phyloP scores from a whole-genome alignment of 495 filamentous ascomycete genomes.

The Penicillium alfredii region DNA sequence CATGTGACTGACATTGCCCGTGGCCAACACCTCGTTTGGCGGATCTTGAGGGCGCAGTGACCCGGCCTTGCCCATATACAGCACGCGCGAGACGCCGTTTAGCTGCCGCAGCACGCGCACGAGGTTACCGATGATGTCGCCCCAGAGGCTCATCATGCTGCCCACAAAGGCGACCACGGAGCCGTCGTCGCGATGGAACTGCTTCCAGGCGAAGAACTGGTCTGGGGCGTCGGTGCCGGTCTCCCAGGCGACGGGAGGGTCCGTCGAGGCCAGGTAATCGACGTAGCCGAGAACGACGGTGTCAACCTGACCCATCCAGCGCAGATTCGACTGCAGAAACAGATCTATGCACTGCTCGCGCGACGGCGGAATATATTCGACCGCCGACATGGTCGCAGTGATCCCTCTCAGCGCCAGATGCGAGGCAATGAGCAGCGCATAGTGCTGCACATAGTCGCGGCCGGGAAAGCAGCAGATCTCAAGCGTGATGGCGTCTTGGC shows the following conservation, averaged over 20 bases:
- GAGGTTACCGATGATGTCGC: neutral
- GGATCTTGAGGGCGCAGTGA: neutral
- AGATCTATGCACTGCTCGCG: neutral
- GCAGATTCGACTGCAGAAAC: neutral
- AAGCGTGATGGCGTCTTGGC: neutral
- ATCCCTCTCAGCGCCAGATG: neutral
- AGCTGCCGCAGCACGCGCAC: neutral
- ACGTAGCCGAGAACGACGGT: neutral
- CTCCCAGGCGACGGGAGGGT: neutral
- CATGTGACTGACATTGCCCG: neutral
- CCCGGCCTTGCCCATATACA: neutral
- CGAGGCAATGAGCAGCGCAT: neutral
- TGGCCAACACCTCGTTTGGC: neutral
- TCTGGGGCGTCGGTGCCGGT: neutral
- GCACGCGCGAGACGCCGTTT: neutral
- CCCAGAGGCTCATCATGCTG: neutral
- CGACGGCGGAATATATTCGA: neutral
- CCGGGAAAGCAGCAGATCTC: neutral
- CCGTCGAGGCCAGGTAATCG: neutral
- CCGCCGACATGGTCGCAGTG: neutral
- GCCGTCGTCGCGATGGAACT: neutral
- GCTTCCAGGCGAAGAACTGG: neutral
- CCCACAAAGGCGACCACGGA: neutral
- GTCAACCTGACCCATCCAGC: neutral
- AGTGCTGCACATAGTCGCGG: neutral